Percentiles rank a stretch among this genome's conserved stretches.
phyloP scores from a whole-genome alignment of 176 grass and related monocot genomes.

The Melocanna baccifera region DNA sequence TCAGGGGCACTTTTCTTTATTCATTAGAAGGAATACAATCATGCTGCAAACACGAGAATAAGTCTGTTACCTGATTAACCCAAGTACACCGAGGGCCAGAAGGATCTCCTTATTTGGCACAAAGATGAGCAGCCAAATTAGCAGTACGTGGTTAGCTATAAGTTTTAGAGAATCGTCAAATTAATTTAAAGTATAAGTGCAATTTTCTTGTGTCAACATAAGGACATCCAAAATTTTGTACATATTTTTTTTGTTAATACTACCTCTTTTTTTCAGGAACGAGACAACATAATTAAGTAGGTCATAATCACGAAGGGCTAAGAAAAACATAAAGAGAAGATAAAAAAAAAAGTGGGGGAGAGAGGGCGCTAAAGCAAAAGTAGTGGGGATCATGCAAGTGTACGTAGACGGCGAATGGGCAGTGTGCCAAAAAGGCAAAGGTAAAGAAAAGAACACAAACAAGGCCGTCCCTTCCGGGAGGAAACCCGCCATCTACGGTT shows the following conservation, averaged over 20 bases:
- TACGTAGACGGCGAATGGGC: not conserved
- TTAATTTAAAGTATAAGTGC: not conserved
- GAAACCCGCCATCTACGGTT: conserved; percentile 11
- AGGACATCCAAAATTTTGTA: not conserved
- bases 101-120: too few relatives aligned
- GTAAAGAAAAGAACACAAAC: not conserved
- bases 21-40: too few relatives aligned
- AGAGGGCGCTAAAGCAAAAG: conserved; percentile 9
- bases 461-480: not conserved
- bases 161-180: too few relatives aligned
- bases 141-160: too few relatives aligned
- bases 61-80: too few relatives aligned
- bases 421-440: not conserved
- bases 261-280: conserved; percentile 13
- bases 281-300: not conserved
- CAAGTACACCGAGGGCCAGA: too few relatives aligned
- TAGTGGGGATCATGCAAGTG: not conserved
- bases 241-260: not conserved
- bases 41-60: too few relatives aligned
- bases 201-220: not conserved
- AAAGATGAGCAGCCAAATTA: too few relatives aligned
- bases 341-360: not conserved
- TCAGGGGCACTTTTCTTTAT: too few relatives aligned
- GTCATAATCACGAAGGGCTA: not conserved
- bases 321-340: not conserved